Base-by-base conservation (phyloP, 345 rosid species). In the Conringia planisiliqua region DNA sequence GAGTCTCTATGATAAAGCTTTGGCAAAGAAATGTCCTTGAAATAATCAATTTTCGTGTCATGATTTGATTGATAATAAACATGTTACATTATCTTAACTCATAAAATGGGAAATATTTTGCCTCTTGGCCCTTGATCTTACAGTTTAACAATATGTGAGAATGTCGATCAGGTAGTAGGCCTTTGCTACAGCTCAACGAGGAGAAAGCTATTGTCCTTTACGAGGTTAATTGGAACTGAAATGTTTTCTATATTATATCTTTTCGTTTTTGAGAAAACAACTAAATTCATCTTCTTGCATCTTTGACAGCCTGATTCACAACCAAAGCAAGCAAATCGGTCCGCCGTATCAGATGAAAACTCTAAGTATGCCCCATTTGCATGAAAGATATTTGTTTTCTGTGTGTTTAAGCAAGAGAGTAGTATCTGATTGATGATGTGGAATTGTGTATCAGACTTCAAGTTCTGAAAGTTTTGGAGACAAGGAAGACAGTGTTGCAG, bases 181-280 rank as follows among this genome's bases (percentile, higher is more conserved):
- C 83, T 58, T 55, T 80, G 39, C 68, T 71, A 66, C 85, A 85
- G 56, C 62, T 82, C 54, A 82, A 48, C 10, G 96, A 90, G 70
- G 95, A 91, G 83, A 95, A 88, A 84, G 98, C 99, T 66, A 88
- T 95, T 70, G 92, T 92, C 72, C 88, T 95, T 72, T 95, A 87
- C 80, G 79, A 85, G 80, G 99, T 95, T 54, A 78, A 78, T 63
- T 46, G 55, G 5, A 62, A 51, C 10, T 54, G 30, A 56, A 61
- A 29, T 68, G 16, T 60, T 42, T 73, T 68, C 6, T 17, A 12
- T 46, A 29, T 44, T 32, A n/a, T 69, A 1, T 36, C n/a, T 47
- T 55, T 54, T 0, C 40, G 29, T n/a, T 20, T 1, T 59, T 65
- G 1, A 46, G 27, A 16, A 7, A 20, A 7, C 64, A 40, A 51